Evolutionary conservation across 148 eudicot species (phyloP), one percentile per base, ranked within the genome.

Genomic region (Vaccinium myrtillus): DNA sequence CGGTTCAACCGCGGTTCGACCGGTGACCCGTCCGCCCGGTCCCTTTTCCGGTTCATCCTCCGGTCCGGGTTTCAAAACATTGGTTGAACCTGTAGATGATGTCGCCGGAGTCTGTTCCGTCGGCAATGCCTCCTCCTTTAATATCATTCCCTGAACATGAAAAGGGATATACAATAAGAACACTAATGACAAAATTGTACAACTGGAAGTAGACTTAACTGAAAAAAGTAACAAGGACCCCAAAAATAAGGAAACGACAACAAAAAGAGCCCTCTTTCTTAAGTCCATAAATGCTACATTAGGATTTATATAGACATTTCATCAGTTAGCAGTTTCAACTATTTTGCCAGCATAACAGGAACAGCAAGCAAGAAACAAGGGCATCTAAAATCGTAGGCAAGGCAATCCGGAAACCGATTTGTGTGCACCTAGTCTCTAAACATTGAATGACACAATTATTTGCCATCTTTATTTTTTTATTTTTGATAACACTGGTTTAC

Each of bases 81-180:
- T 30, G 30, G 1, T 32, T 32, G 32, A 32, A 32, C 32, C 32
- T 32, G 32, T 32, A 32, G 32, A 32, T 32, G 32, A 32, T 32
- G 32, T 32, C 32, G 32, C 32, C 32, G 32, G 32, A 32, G 32
- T 32, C 32, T 32, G 32, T 32, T 32, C 1, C 32, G 32, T 32
- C 32, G 32, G 32, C 32, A 32, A 32, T 32, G 32, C 32, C 32
- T 32, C 32, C 32, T 32, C 32, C 32, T 32, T 32, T 32, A 32
- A 30, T 71, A 70, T 74, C 51, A 2, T 85, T 39, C 15, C 83
- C 53, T 23, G 43, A 46, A 65, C 32, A 63, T 63, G 83, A 48
- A 23, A 46, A 65, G 16, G 30, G 39, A 65, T 14, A 81, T 58
- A 18, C 25, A 8, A 43, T 43, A n/a, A 9, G 14, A 39, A 80